Evolutionary conservation across 1,139 yeast species (phyloP).

Genomic region (Groenewaldozyma sp.): DNA sequence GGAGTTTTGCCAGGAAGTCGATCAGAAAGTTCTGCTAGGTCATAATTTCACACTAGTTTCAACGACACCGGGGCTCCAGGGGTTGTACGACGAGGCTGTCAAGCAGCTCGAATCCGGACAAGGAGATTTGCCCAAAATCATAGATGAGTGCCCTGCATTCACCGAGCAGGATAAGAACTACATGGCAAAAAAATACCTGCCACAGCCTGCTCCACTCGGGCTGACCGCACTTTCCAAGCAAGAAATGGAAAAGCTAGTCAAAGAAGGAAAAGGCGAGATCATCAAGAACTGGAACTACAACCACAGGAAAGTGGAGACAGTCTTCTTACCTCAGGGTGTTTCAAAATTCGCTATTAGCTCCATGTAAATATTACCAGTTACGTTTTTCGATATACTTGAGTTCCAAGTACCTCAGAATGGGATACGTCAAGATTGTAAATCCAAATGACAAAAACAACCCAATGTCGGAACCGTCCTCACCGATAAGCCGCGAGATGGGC

Average conservation of each 20-base stretch:
- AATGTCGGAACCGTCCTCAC: slow-evolving; percentile 59
- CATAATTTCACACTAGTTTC: slow-evolving; percentile 17
- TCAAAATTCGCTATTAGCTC: slow-evolving; percentile 13
- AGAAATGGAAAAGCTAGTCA: slow-evolving; percentile 29
- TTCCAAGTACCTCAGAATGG: slow-evolving; percentile 39
- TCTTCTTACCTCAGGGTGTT: slow-evolving; percentile 15
- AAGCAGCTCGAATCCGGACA: slow-evolving; percentile 22
- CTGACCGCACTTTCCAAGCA: slow-evolving; percentile 12
- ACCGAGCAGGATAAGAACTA: slow-evolving; percentile 10
- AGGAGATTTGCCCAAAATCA: slow-evolving; percentile 27
- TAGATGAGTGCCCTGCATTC: slow-evolving; percentile 31
- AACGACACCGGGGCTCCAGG: slow-evolving; percentile 16
- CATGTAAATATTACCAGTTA: neutral
- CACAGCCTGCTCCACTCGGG: slow-evolving; percentile 12
- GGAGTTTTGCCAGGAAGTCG: slow-evolving; percentile 22
- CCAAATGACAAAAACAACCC: slow-evolving; percentile 80
- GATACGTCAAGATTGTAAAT: slow-evolving; percentile 56
- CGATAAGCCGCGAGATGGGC: slow-evolving; percentile 51
- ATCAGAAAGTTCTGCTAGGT: slow-evolving; percentile 18
- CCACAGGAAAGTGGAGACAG: slow-evolving; percentile 33
- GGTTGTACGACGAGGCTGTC: slow-evolving; percentile 9
- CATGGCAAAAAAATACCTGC: slow-evolving; percentile 34
- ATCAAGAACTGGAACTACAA: slow-evolving; percentile 44
- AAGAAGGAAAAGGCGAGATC: slow-evolving; percentile 31
- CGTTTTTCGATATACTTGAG: slow-evolving; percentile 2